A percentile compares a stretch with the other conserved stretches of the same genome.
phyloP scores from a whole-genome alignment of 305 asterid species.

The Petunia hybrid region DNA sequence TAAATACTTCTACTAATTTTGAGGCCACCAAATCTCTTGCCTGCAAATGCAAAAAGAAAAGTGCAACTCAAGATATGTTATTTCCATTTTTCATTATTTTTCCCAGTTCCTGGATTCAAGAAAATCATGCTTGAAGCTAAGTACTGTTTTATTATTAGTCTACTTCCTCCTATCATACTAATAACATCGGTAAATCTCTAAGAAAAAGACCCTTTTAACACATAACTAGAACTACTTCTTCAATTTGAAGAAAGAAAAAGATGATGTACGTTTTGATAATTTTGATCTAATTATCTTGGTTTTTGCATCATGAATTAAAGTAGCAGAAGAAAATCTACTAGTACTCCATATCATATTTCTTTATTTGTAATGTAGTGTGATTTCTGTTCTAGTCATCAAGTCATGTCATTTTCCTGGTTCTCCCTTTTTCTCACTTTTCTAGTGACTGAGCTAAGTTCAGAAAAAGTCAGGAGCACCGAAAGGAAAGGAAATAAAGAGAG shows the following conservation, averaged over 20 bases:
- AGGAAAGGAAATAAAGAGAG: conserved; percentile 2
- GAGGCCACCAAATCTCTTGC: background rate
- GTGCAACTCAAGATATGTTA: background rate
- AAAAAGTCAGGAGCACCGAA: conserved; percentile 2
- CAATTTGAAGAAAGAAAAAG: background rate
- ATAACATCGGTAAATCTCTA: background rate
- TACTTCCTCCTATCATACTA: no score
- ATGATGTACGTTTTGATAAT: no score
- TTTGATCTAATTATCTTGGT: background rate
- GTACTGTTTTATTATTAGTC: background rate
- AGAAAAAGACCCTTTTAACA: background rate
- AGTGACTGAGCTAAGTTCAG: conserved; percentile 22
- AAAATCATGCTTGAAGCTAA: background rate
- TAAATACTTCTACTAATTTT: background rate
- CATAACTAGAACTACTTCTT: background rate
- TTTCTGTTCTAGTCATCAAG: background rate
- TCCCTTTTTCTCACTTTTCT: background rate
- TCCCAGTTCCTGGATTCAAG: background rate
- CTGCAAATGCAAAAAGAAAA: background rate
- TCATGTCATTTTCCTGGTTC: conserved; percentile 18
- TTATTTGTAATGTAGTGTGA: conserved; percentile 1
- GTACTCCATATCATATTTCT: no score
- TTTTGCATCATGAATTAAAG: background rate
- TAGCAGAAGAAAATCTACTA: no score
- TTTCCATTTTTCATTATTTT: background rate